A percentile compares a stretch with the other conserved stretches of the same genome.
Evolutionary conservation across 106 monocot species (phyloP).

Genomic region (Dioscorea zingiberensis): DNA sequence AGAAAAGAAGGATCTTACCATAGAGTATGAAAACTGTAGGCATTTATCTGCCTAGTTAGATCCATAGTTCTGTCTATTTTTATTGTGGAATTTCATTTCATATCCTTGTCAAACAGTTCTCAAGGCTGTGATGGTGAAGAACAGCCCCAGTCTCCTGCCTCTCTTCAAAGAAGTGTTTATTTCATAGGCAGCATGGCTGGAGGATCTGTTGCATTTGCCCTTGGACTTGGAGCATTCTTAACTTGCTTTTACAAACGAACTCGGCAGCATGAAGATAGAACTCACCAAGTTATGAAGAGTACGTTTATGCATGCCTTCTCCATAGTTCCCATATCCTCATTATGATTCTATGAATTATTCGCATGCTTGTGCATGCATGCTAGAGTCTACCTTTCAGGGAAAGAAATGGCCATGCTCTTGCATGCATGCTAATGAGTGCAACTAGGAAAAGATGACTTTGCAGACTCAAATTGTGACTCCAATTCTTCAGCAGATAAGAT

Average conservation of each 20-base stretch:
- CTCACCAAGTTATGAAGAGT: conserved; percentile 21
- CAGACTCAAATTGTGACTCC: not conserved
- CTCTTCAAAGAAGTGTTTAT: not conserved
- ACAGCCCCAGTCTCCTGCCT: not conserved
- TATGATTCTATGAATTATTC: not conserved
- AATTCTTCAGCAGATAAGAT: no score
- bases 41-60: not conserved
- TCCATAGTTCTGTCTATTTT: not conserved
- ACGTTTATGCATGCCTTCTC: conserved; percentile 4
- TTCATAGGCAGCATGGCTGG: conserved; percentile 38
- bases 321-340: not conserved
- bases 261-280: conserved; percentile 5
- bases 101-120: conserved; percentile 14
- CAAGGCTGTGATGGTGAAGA: conserved; percentile 21
- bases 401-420: not conserved
- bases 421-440: not conserved
- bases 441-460: not conserved
- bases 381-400: not conserved
- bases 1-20: conserved; percentile 10
- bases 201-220: conserved; percentile 37
- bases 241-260: conserved; percentile 40
- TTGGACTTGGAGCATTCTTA: conserved; percentile 37
- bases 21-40: conserved; percentile 21
- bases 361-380: not conserved
- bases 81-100: not conserved